phyloP scores from a whole-genome alignment of 129 eudicot species.

The Scalesia atractyloides region DNA sequence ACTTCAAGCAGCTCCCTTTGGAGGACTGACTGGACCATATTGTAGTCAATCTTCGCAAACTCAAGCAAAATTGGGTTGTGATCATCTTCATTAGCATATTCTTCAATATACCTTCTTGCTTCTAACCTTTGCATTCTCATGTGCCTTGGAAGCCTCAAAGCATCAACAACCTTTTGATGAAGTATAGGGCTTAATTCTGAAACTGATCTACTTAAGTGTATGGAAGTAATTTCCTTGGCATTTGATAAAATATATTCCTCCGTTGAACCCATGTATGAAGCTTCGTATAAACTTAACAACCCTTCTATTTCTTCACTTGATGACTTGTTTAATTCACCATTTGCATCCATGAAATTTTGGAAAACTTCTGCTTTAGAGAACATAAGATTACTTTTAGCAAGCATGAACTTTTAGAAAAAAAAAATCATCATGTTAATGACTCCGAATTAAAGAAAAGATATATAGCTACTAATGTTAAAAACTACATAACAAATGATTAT shows the following conservation, averaged over 20 bases:
- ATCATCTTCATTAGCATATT: conserved; percentile 34
- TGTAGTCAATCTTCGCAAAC: conserved; percentile 57
- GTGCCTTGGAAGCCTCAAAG: conserved; percentile 57
- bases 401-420: too few species aligned
- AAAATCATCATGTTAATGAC: too few species aligned
- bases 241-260: conserved; percentile 41
- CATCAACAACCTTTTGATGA: conserved; percentile 12
- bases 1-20: conserved; percentile 53
- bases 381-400: too few species aligned
- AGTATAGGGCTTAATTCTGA: conserved; percentile 27
- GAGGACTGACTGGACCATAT: conserved; percentile 51
- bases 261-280: conserved; percentile 48
- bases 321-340: conserved; percentile 41
- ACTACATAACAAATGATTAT: too few species aligned
- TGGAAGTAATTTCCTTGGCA: conserved; percentile 43
- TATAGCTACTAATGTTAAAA: too few species aligned
- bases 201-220: conserved; percentile 26
- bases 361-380: conserved; percentile 38
- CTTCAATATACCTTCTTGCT: conserved; percentile 51
- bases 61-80: conserved; percentile 39
- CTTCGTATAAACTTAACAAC: conserved; percentile 64
- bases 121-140: conserved; percentile 57
- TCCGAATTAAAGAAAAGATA: too few species aligned
- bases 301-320: conserved; percentile 41
- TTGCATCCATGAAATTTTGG: conserved; percentile 36